phyloP scores from a whole-genome alignment of 164 flowering plant species.

The Aristolochia contorta region DNA sequence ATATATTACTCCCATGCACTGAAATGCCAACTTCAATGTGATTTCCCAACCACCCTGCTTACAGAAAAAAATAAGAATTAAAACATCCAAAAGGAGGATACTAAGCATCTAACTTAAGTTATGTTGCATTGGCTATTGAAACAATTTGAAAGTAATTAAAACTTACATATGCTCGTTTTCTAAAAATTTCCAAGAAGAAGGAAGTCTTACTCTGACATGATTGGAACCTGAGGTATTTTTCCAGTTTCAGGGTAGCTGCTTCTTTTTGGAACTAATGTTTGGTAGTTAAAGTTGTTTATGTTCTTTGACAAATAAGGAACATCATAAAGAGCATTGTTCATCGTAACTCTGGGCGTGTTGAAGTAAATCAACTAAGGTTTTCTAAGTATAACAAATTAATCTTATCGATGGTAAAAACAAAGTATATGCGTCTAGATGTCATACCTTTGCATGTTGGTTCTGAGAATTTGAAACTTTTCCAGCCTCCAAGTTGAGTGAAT shows the following conservation, averaged over 20 bases:
- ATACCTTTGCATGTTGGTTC: conserved; percentile 11
- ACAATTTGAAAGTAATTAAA: too few relatives aligned
- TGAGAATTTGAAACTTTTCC: conserved; percentile 28
- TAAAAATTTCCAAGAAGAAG: neutral
- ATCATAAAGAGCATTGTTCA: too few relatives aligned
- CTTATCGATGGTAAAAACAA: neutral
- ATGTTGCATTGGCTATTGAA: too few relatives aligned
- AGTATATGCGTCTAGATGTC: neutral
- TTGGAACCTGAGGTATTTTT: too few relatives aligned
- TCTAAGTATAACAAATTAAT: neutral
- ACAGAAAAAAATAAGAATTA: neutral
- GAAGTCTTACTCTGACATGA: too few relatives aligned
- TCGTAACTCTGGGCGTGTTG: too few relatives aligned
- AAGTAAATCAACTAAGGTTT: too few relatives aligned
- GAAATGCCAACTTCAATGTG: conserved; percentile 46
- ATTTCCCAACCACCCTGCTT: conserved; percentile 29
- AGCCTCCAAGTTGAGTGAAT: conserved; percentile 58
- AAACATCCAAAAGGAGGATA: neutral
- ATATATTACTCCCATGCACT: conserved; percentile 52
- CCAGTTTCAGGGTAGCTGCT: too few relatives aligned
- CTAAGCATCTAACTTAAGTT: neutral
- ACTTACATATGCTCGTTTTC: neutral
- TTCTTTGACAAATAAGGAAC: too few relatives aligned
- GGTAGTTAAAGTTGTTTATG: too few relatives aligned
- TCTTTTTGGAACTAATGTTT: too few relatives aligned